Conservation (phyloP, 1,139 yeast genomes). For the Scheffersomyces insectosa region DNA sequence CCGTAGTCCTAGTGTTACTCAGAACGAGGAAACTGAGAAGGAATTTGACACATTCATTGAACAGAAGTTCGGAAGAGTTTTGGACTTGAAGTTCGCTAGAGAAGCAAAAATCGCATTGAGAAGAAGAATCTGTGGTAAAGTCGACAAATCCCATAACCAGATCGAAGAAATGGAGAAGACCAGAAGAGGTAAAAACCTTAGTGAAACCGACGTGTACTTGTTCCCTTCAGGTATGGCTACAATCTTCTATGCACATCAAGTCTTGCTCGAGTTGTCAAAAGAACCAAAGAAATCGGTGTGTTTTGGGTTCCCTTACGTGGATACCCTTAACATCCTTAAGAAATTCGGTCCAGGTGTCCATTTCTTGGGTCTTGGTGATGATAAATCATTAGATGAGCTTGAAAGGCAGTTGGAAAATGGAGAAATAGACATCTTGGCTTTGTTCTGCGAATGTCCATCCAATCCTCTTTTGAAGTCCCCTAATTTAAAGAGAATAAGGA, state of each 20-base stretch:
- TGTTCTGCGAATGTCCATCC: slow-evolving; percentile 92
- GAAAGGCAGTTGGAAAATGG: slow-evolving; percentile 64
- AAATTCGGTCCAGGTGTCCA: slow-evolving; percentile 90
- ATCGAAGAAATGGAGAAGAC: slow-evolving; percentile 32
- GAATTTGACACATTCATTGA: slow-evolving; percentile 76
- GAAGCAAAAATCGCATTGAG: slow-evolving; percentile 76
- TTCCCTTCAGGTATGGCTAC: slow-evolving; percentile 94
- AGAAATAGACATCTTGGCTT: slow-evolving; percentile 59
- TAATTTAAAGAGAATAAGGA: slow-evolving; percentile 60
- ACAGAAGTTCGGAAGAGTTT: slow-evolving; percentile 85
- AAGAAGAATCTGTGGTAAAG: slow-evolving; percentile 72
- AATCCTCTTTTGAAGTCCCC: slow-evolving; percentile 89
- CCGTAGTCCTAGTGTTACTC: slow-evolving; percentile 14
- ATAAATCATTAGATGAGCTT: slow-evolving; percentile 63
- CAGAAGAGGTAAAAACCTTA: slow-evolving; percentile 34
- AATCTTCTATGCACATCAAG: slow-evolving; percentile 79
- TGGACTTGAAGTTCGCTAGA: slow-evolving; percentile 72
- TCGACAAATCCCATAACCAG: slow-evolving; percentile 45
- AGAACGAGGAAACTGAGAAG: slow-evolving; percentile 37
- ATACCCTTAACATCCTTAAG: slow-evolving; percentile 78
- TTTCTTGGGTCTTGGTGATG: slow-evolving; percentile 84
- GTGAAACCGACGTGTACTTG: slow-evolving; percentile 71
- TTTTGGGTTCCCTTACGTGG: slow-evolving; percentile 95
- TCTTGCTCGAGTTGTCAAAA: slow-evolving; percentile 42
- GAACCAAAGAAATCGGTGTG: slow-evolving; percentile 71